Evolutionary conservation across 495 filamentous ascomycete species (phyloP), one percentile per base, ranked within the genome.

Genomic region (Apiosordaria backusii): DNA sequence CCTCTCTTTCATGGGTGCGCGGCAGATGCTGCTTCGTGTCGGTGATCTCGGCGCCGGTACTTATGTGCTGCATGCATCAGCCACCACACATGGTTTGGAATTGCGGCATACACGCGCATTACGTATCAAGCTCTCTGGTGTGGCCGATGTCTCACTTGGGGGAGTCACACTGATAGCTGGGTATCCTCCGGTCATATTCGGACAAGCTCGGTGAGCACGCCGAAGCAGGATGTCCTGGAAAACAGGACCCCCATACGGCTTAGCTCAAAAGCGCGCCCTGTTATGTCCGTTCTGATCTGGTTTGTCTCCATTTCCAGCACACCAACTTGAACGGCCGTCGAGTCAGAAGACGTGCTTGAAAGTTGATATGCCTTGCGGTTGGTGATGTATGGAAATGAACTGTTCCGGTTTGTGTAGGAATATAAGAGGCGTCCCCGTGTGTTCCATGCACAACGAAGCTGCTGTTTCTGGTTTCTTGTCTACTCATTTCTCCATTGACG

Each of bases 81-180:
- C 21, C 50, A 27, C 19, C 61, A 29, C 27, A 29, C 27, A 45
- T 45, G 35, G 35, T 45, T 45, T 45, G 35, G 35, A 45, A 45
- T 45, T 45, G 35, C 35, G 35, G 35, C 35, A 45, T 45, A 45
- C 18, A 55, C 52, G 21, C 52, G 21, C 22, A 13, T 23, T 22
- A 40, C 50, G 29, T 22, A 29, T 65, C 58, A 4, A 22, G 52
- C 22, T 18, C n/a, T 67, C 67, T 72, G 66, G 73, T 75, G 74
- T 72, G 67, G 68, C 70, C 67, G 53, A 58, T 76, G 74, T 76
- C 74, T 76, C 74, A 76, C 70, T 57, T 65, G 55, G 54, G 35
- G 62, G 61, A 74, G 74, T 76, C 72, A 73, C 73, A 69, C 66
- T 71, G 67, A 63, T 64, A 54, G 35, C 55, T 64, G 35, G 61